Evolutionary conservation across 768 basidiomycete species (phyloP), one percentile per base, ranked within the genome.

Genomic region (Coprinellus micaceus): DNA sequence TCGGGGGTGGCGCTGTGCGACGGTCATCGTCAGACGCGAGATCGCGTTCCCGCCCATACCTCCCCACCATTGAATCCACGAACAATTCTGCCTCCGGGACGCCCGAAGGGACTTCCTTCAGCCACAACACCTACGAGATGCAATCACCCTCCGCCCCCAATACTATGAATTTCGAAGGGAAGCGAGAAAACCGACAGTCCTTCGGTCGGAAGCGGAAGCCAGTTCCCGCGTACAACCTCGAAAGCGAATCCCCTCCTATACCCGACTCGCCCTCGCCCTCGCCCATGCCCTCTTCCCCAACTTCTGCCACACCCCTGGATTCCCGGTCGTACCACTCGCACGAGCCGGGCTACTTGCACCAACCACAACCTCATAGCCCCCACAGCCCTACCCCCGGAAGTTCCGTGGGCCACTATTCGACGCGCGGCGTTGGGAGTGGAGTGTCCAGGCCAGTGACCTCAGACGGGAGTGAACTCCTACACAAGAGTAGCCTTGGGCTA

Each of bases 151-250:
- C 30, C 61, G 45, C 17, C 39, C 49, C 24, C 57, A 15, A 60
- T 19, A 40, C 33, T 13, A 13, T 33, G 13, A 51, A 29, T 33
- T 25, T 37, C 43, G 54, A 53, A n/a, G 48, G 45, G 6, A 66
- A 66, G 53, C 58, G 63, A 47, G 61, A 63, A 7, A 62, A 66
- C 53, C 59, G 67, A 62, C 54, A 74, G 59, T 69, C 66, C 59
- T 36, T 67, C 73, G 49, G 73, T 40, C 68, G 67, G 33, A 69
- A 80, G 26, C 71, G 83, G 46, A 84, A 84, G 63, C 81, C 83
- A 12, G 83, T 83, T n/a, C 83, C 83, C 10, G 71, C 69, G 15
- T 84, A 83, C 59, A 71, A 78, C 59, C 65, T 71, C 24, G 59
- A 54, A 28, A 51, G 58, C 33, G 52, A 60, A 19, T 30, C 58